These are phyloP conservation scores for Geotrichum candidum DNA, from an alignment of 1,139 yeast species.

Conservation along the genomic window DNA sequence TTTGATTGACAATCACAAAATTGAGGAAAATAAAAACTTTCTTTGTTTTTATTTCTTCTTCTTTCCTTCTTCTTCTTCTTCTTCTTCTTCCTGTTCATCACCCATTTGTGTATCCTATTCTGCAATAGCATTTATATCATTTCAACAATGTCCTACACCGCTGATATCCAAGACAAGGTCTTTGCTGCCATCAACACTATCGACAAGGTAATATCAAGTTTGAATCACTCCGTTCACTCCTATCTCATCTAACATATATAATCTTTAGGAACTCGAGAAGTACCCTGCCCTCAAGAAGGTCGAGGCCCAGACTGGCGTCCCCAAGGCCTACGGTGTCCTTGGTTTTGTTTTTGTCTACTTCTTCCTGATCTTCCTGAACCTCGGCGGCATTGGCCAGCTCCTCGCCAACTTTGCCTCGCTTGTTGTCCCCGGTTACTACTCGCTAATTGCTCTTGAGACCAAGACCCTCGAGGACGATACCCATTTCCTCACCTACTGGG, in stretches of 20 bases:
- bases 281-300: constrained; percentile 33
- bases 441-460: constrained; percentile 78
- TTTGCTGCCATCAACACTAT: constrained; percentile 28
- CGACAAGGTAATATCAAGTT: constrained; percentile 27
- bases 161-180: constrained; percentile 28
- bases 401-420: constrained; percentile 90
- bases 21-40: background rate
- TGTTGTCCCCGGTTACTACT: constrained; percentile 83
- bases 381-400: constrained; percentile 88
- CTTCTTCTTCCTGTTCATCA: background rate
- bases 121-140: background rate
- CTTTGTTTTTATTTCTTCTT: background rate
- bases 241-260: background rate
- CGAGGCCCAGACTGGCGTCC: constrained; percentile 44
- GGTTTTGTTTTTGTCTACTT: constrained; percentile 63
- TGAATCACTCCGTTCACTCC: background rate
- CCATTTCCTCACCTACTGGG: constrained; percentile 91
- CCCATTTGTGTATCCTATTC: background rate
- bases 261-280: constrained; percentile 32
- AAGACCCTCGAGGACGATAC: constrained; percentile 66
- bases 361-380: constrained; percentile 72
- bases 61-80: background rate
- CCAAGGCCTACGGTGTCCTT: constrained; percentile 79
- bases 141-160: constrained; percentile 17
- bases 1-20: background rate